phyloP scores from a whole-genome alignment of 116 monocot genomes.

The Trichopus zeylanicus region DNA sequence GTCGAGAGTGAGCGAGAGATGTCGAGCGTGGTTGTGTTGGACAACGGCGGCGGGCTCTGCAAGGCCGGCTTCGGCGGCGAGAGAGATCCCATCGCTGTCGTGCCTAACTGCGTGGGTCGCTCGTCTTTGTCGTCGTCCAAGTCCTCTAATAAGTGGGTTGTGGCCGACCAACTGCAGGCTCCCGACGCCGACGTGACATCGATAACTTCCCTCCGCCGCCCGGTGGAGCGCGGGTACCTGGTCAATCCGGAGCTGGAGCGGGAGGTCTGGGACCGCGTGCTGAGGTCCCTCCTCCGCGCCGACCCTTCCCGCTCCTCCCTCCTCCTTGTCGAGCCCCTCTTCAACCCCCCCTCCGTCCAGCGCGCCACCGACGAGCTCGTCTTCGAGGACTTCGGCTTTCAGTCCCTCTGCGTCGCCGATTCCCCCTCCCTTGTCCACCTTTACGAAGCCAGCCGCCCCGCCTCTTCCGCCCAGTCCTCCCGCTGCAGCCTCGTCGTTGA shows the following conservation, averaged over 20 bases:
- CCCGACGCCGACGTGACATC: conserved; percentile 55
- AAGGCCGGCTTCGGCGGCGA: conserved; percentile 95
- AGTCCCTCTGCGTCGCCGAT: conserved; percentile 61
- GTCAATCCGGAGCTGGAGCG: conserved; percentile 66
- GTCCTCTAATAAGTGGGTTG: conserved; percentile 43
- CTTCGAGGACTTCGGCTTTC: conserved; percentile 86
- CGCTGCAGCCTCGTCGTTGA: conserved; percentile 83
- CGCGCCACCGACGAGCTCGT: conserved; percentile 80
- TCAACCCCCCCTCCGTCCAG: conserved; percentile 66
- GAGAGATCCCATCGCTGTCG: conserved; percentile 49
- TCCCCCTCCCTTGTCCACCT: conserved; percentile 82
- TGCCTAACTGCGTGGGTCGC: conserved; percentile 82
- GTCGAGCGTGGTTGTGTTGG: conserved; percentile 56
- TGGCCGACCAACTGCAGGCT: conserved; percentile 65
- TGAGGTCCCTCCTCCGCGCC: conserved; percentile 36
- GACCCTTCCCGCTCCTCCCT: conserved; percentile 55
- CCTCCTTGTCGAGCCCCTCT: conserved; percentile 88
- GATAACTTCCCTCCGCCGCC: conserved; percentile 72
- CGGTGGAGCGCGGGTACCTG: conserved; percentile 88
- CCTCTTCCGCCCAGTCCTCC: neutral
- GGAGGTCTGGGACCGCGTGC: conserved; percentile 73
- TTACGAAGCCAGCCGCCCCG: conserved; percentile 56
- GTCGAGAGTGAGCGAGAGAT: conserved; percentile 2
- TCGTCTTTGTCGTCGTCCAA: conserved; percentile 35
- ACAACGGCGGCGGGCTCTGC: conserved; percentile 88